phyloP scores from a whole-genome alignment of 495 filamentous ascomycete species.

The Penicillium paradoxum region DNA sequence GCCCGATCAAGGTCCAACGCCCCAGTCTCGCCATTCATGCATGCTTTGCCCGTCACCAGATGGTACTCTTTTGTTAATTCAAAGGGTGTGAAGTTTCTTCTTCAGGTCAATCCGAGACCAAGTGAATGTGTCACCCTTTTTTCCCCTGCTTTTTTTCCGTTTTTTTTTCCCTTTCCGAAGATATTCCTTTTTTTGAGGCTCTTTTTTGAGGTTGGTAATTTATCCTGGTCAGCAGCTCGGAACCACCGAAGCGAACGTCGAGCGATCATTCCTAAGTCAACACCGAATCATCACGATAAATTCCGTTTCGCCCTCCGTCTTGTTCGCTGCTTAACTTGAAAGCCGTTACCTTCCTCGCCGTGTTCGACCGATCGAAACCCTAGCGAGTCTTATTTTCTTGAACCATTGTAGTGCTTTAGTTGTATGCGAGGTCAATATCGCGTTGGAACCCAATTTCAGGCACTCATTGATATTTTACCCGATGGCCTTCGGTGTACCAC shows the following conservation, averaged over 20 bases:
- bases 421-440: neutral
- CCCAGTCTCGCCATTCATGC: neutral
- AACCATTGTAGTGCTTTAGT: slow-evolving; percentile 14
- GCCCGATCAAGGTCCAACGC: neutral
- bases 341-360: slow-evolving; percentile 27
- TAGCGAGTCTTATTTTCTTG: slow-evolving; percentile 3
- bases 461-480: neutral
- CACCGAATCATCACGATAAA: slow-evolving; percentile 33
- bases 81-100: neutral
- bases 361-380: slow-evolving; percentile 25
- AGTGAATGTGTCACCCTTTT: neutral
- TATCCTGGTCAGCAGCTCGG: slow-evolving; percentile 43
- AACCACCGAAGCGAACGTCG: slow-evolving; percentile 40
- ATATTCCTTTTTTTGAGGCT: slow-evolving; percentile 1
- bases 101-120: neutral
- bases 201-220: slow-evolving; percentile 25
- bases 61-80: neutral
- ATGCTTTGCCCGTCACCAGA: neutral
- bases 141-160: neutral
- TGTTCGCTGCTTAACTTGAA: slow-evolving; percentile 35
- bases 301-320: slow-evolving; percentile 32
- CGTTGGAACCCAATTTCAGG: neutral
- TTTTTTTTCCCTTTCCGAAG: slow-evolving; percentile 1
- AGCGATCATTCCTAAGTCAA: slow-evolving; percentile 29
- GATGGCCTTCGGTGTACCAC: neutral